A percentile compares a stretch with the other conserved stretches of the same genome.
These are phyloP conservation scores for Zizania latifolia DNA, from an alignment of 176 grass and related monocot species.

Conservation along the genomic window DNA sequence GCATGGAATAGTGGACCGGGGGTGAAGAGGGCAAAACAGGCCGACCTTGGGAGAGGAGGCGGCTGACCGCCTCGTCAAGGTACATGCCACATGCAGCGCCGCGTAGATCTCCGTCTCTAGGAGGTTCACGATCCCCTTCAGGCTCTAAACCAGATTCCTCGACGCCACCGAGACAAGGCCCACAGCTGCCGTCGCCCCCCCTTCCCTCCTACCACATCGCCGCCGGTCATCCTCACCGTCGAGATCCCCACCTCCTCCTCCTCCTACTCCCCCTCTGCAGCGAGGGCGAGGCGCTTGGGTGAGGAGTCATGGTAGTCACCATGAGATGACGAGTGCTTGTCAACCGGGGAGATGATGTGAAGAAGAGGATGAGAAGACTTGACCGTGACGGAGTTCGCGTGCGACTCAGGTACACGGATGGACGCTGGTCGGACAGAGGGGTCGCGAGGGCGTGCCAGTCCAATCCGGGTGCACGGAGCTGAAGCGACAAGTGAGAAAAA, in stretches of 20 bases:
- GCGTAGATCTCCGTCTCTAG: constrained; percentile 94
- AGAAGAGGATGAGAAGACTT: too few species aligned
- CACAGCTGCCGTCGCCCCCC: constrained; percentile 29
- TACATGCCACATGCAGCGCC: constrained; percentile 94
- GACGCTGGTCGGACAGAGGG: too few species aligned
- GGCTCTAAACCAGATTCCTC: constrained; percentile 78
- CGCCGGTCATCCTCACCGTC: constrained; percentile 44
- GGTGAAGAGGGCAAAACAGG: neutral
- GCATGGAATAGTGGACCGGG: constrained; percentile 3
- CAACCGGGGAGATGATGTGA: too few species aligned
- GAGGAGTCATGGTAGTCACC: too few species aligned
- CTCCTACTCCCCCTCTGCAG: neutral
- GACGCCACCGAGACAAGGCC: constrained; percentile 50
- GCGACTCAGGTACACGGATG: too few species aligned
- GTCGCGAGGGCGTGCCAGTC: too few species aligned
- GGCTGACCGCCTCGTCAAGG: constrained; percentile 85
- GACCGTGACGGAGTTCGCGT: too few species aligned
- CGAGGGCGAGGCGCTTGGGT: too few species aligned
- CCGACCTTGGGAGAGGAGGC: constrained; percentile 88
- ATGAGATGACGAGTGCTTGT: too few species aligned
- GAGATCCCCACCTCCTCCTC: constrained; percentile 33
- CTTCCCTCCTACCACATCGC: constrained; percentile 26
- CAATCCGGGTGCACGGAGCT: too few species aligned
- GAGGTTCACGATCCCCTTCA: constrained; percentile 99
- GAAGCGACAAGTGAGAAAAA: too few species aligned